A percentile compares a stretch with the other conserved stretches of the same genome.
Conservation (phyloP, 495 filamentous ascomycete species). For the Penicillium macrosclerotiorum region DNA sequence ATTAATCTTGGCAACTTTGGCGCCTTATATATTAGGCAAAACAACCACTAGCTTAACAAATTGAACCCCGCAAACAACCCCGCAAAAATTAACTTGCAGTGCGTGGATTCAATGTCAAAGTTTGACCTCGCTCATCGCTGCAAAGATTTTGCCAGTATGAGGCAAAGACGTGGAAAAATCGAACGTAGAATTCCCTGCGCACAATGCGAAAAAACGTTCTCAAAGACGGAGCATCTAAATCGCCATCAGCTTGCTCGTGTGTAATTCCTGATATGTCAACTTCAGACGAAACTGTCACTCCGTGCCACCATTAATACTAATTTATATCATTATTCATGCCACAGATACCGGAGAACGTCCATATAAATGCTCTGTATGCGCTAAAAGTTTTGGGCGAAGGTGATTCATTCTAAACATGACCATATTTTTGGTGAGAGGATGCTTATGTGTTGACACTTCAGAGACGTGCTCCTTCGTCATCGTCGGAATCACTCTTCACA, state of each 20-base stretch:
- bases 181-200: slow-evolving; percentile 5
- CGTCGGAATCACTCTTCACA: slow-evolving; percentile 6
- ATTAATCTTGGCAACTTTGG: too few relatives aligned
- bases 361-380: slow-evolving; percentile 9
- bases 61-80: too few relatives aligned
- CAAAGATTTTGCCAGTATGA: neutral
- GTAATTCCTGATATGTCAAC: too few relatives aligned
- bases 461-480: slow-evolving; percentile 11
- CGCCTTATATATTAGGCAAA: too few relatives aligned
- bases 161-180: neutral
- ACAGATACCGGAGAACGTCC: slow-evolving; percentile 10
- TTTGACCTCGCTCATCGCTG: too few relatives aligned
- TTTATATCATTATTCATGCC: too few relatives aligned
- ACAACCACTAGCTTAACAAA: too few relatives aligned
- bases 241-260: slow-evolving; percentile 8
- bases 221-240: slow-evolving; percentile 10
- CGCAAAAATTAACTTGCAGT: neutral
- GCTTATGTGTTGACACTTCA: neutral
- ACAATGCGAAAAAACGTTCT: slow-evolving; percentile 12
- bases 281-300: too few relatives aligned
- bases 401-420: too few relatives aligned
- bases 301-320: too few relatives aligned
- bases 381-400: slow-evolving; percentile 5
- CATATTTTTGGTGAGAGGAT: neutral
- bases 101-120: too few relatives aligned